These are phyloP conservation scores for Sindora glabra DNA, from an alignment of 306 rosid species.

Conservation along the genomic window DNA sequence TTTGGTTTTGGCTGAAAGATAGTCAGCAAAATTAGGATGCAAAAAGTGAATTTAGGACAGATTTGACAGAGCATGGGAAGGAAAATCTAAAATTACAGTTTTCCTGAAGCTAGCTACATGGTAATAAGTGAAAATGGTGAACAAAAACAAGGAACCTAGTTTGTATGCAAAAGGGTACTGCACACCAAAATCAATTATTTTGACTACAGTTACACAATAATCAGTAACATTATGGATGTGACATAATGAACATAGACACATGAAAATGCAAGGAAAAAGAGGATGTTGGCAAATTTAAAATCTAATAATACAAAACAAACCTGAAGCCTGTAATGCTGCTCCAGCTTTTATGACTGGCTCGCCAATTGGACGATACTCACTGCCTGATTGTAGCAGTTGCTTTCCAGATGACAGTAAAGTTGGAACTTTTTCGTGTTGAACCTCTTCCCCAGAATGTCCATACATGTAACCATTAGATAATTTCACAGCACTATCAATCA, in stretches of 20 bases:
- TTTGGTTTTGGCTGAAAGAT: background rate
- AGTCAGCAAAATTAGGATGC: background rate
- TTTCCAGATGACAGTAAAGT: constrained; percentile 54
- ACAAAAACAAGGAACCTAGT: background rate
- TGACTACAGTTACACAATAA: background rate
- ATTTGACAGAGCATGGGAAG: no score
- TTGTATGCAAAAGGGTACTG: background rate
- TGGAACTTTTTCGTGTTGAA: constrained; percentile 6
- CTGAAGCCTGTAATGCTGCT: constrained; percentile 84
- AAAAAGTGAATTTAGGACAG: no score
- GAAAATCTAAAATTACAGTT: background rate
- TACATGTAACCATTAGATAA: constrained; percentile 13
- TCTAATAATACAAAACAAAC: constrained; percentile 29
- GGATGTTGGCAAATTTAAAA: background rate
- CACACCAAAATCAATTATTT: background rate
- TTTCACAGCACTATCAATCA: constrained; percentile 22
- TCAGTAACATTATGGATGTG: background rate
- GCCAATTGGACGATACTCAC: constrained; percentile 62
- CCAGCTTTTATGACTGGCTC: constrained; percentile 57
- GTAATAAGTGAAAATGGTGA: background rate
- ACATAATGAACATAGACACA: background rate
- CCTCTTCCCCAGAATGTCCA: constrained; percentile 5
- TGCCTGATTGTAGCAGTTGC: constrained; percentile 45
- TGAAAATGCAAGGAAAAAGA: background rate
- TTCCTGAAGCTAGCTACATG: background rate